Base-by-base conservation (phyloP, 1,139 yeast genomes). In the Tardiomyces digboiensis region DNA sequence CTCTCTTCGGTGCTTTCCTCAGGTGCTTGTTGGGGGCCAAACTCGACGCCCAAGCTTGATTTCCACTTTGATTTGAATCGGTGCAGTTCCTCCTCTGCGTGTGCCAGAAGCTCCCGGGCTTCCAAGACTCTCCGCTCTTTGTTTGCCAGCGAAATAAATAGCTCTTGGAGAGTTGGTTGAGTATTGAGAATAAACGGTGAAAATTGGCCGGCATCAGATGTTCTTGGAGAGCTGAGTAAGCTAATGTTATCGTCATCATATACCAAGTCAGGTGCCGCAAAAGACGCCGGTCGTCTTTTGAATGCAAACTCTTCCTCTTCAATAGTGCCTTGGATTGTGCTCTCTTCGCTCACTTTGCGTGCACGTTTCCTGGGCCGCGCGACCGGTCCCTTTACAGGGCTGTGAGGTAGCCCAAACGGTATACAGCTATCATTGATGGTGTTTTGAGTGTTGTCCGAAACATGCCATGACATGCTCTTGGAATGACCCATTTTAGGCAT, bases 111-210 rank as follows among this genome's bases (percentile, higher is more conserved):
- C 44, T 64, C 66, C 20, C 52, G 51, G 13, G 67, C 66, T 47
- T 64, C 68, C 23, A 64, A 53, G 21, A 63, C 66, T 20, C 59
- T 54, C 8, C 68, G 58, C 46, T 64, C 67, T 44, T 64, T 63
- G 48, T 55, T 54, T 20, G 68, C 68, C 47, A 64, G 54, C 22
- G 57, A 48, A 23, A 56, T 62, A 43, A 64, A 57, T 8, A 64
- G 51, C 41, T 61, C 62, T 49, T 64, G 66, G 21, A 63, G 46
- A 41, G 42, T 29, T 3, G 33, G 33, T 16, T 26, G 33, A 5
- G 33, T 26, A 16, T 16, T 26, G 10, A 26, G 12, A 5, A 26
- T 26, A 8, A 26, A 26, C 10, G 33, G 33, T 16, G 33, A 26
- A 16, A 26, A 26, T 8, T 13, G 33, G 33, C 33, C 33, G 3